Evolutionary conservation across 257 asterid species (phyloP), one percentile per base, ranked within the genome.

Genomic region (Craterostigma plantagineum): DNA sequence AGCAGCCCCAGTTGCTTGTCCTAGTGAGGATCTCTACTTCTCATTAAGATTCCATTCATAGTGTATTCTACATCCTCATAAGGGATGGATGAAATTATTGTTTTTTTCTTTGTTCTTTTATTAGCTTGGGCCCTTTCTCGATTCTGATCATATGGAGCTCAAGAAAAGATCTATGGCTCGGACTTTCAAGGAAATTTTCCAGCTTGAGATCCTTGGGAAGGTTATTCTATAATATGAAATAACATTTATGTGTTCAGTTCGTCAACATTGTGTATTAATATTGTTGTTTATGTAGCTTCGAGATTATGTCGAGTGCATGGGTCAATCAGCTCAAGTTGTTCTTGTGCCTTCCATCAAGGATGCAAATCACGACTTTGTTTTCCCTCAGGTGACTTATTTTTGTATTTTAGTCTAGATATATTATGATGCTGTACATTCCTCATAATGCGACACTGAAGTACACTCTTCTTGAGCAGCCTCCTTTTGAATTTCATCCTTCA

Each of bases 261-360:
- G 30, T 23, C 30, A 23, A 23, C 30, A 23, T 23, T 6, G 30
- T 23, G 30, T 23, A 23, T 23, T 23, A 23, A 23, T 23, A 11
- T 9, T 40, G 45, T 11, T 70, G 62, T 47, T 54, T 34, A 38
- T 66, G 37, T 52, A 90, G 95, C 83, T 83, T 52, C 87, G 73
- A 83, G 99, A 90, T 64, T 90, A 90, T 57, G 81, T 75, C 12
- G 99, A 90, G 53, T 90, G 63, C 47, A 79, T 90, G 93, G 95
- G 99, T 34, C 66, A 94, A 52, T 10, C 79, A n/a, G 92, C 61
- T 35, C 72, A 54, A 4, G 91, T 83, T 71, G 63, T 90, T 60
- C 79, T 90, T 54, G 67, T 79, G 63, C 99, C 95, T 58, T 83
- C 99, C 17, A 52, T 65, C 57, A 73, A 91, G 59, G 99, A 90